Conservation (phyloP, 345 rosid species). For the Ailanthus altissimus region DNA sequence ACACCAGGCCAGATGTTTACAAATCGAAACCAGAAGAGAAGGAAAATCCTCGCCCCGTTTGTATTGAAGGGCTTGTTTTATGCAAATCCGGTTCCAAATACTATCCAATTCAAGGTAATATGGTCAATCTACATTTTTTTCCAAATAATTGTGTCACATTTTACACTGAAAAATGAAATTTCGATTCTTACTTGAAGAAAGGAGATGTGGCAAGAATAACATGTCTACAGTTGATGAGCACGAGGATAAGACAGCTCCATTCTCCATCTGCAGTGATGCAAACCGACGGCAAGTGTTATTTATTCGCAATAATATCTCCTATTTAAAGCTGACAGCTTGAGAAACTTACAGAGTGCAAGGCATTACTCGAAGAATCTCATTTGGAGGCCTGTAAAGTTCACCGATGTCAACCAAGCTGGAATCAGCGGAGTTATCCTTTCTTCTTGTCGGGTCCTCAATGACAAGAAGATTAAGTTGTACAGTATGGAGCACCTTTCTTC, state of each 20-base stretch:
- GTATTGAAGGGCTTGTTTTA: constrained; percentile 37
- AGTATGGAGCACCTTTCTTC: constrained; percentile 26
- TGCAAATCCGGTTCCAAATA: constrained; percentile 36
- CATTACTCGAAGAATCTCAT: constrained; percentile 35
- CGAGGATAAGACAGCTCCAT: constrained; percentile 36
- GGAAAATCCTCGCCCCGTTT: constrained; percentile 28
- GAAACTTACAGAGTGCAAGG: constrained; percentile 37
- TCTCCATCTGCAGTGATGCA: constrained; percentile 28
- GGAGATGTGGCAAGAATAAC: constrained; percentile 42
- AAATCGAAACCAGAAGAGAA: constrained; percentile 5
- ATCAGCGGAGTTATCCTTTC: constrained; percentile 31
- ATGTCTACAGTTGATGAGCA: constrained; percentile 30
- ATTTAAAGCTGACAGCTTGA: constrained; percentile 18
- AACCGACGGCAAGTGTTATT: constrained; percentile 39
- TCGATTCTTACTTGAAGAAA: background rate
- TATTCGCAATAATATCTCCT: constrained; percentile 28
- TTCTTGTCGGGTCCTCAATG: constrained; percentile 24
- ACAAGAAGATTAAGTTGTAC: constrained; percentile 32
- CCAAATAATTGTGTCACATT: background rate
- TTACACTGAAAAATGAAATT: background rate
- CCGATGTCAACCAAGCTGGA: constrained; percentile 36
- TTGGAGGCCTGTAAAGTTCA: constrained; percentile 23
- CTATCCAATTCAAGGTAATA: constrained; percentile 38
- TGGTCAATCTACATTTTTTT: too few relatives aligned
- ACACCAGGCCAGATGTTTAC: background rate